These are phyloP conservation scores for Scutellaria barbata DNA, from an alignment of 257 asterid species.

Conservation along the genomic window DNA sequence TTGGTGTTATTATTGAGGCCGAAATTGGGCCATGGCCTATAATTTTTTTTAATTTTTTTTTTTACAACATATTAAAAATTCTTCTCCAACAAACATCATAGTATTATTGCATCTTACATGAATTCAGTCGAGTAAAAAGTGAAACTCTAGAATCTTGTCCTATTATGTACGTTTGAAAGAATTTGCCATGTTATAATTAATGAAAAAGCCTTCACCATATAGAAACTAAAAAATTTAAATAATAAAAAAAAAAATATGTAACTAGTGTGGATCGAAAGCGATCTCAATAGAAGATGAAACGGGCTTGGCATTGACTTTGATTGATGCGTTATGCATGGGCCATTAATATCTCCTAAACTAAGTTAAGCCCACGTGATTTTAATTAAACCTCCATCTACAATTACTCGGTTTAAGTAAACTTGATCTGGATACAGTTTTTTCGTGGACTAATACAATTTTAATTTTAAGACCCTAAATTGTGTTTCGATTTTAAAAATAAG, in stretches of 20 bases:
- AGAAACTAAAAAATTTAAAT: too few relatives aligned
- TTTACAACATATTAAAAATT: too few relatives aligned
- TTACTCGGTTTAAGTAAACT: constrained; percentile 47
- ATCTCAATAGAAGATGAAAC: not conserved
- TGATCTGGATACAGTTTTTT: constrained; percentile 17
- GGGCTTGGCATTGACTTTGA: constrained; percentile 31
- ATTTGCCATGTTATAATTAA: constrained; percentile 13
- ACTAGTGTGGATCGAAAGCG: constrained; percentile 20
- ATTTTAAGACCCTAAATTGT: too few relatives aligned
- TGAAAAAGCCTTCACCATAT: constrained; percentile 37
- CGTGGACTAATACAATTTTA: too few relatives aligned
- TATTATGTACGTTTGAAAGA: not conserved
- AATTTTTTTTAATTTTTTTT: too few relatives aligned
- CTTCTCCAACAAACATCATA: constrained; percentile 3
- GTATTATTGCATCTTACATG: not conserved
- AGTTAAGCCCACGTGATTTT: constrained; percentile 41
- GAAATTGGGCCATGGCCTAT: not conserved
- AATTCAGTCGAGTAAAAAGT: not conserved
- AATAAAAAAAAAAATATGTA: not conserved
- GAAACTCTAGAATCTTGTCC: constrained; percentile 6
- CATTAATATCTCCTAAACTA: constrained; percentile 37
- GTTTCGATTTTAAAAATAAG: too few relatives aligned
- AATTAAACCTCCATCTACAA: constrained; percentile 13
- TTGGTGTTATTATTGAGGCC: not conserved
- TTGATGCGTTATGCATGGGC: constrained; percentile 40